A percentile compares a stretch with the other conserved stretches of the same genome.
Evolutionary conservation across 176 grass and related monocot species (phyloP).

Genomic region (Aegilops bicornis): DNA sequence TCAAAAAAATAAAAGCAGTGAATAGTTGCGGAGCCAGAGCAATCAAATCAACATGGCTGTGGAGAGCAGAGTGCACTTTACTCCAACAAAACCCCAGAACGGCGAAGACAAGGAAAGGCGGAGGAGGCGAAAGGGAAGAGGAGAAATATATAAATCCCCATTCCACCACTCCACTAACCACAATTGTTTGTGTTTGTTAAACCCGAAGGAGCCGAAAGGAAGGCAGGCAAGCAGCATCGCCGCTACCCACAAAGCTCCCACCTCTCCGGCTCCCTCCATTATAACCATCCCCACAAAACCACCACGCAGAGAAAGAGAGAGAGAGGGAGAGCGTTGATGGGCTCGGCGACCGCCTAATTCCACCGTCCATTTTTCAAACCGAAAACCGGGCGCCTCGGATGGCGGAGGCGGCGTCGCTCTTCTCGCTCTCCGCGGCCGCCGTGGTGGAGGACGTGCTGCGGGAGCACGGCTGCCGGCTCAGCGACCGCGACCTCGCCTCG

Average conservation of each 20-base stretch:
- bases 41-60: background rate
- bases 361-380: slow-evolving; percentile 38
- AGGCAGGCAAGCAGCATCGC: slow-evolving; percentile 17
- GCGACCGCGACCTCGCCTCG: slow-evolving; percentile 82
- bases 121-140: background rate
- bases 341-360: slow-evolving; percentile 36
- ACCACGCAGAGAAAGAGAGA: slow-evolving; percentile 18
- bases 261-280: slow-evolving; percentile 44
- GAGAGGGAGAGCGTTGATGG: slow-evolving; percentile 40
- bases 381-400: slow-evolving; percentile 19
- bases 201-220: slow-evolving; percentile 45
- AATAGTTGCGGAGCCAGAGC: background rate
- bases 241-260: slow-evolving; percentile 31
- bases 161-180: slow-evolving; percentile 51
- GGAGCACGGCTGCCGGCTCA: slow-evolving; percentile 79
- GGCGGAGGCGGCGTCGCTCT: slow-evolving; percentile 55
- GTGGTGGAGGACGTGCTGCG: slow-evolving; percentile 91
- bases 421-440: slow-evolving; percentile 73
- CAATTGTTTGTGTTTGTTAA: slow-evolving; percentile 30
- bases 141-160: background rate
- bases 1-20: background rate
- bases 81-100: slow-evolving; percentile 31
- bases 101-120: slow-evolving; percentile 6
- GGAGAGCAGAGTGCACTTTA: slow-evolving; percentile 38
- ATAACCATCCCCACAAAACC: slow-evolving; percentile 59